phyloP scores from a whole-genome alignment of 176 grass and related monocot genomes.

The Zea luxurians region DNA sequence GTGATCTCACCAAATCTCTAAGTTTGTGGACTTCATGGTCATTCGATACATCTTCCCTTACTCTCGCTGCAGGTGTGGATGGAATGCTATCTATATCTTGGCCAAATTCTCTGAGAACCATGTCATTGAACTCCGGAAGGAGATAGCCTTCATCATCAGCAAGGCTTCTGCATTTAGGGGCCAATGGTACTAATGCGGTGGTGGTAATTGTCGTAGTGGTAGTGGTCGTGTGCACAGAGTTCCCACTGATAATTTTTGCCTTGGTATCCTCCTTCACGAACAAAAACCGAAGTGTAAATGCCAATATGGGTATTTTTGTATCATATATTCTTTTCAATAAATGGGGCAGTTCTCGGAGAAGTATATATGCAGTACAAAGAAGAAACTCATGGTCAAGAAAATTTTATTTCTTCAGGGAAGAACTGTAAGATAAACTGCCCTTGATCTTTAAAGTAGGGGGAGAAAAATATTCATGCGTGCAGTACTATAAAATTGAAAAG shows the following conservation, averaged over 20 bases:
- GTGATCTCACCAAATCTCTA: slow-evolving; percentile 70
- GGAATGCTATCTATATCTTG: slow-evolving; percentile 33
- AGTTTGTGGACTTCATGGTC: slow-evolving; percentile 67
- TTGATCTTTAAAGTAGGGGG: background rate
- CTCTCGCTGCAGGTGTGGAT: slow-evolving; percentile 31
- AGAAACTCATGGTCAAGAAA: background rate
- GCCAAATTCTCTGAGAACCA: slow-evolving; percentile 67
- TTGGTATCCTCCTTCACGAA: slow-evolving; percentile 55
- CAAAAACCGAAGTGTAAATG: slow-evolving; percentile 19
- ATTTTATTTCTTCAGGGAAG: background rate
- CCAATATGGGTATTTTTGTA: slow-evolving; percentile 16
- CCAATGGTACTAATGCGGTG: slow-evolving; percentile 40
- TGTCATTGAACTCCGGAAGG: slow-evolving; percentile 79
- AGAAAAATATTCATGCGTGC: background rate
- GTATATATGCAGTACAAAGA: background rate
- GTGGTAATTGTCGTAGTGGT: slow-evolving; percentile 45
- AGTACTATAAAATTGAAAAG: background rate
- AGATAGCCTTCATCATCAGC: slow-evolving; percentile 64
- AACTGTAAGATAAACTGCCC: background rate
- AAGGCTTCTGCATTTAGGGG: slow-evolving; percentile 55
- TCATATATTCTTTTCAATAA: background rate
- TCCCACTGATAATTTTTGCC: slow-evolving; percentile 57
- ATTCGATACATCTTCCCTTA: slow-evolving; percentile 48
- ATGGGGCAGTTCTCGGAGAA: background rate
- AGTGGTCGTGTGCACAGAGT: slow-evolving; percentile 53